Evolutionary conservation across 345 rosid species (phyloP).

Genomic region (Moricandia arvensis): DNA sequence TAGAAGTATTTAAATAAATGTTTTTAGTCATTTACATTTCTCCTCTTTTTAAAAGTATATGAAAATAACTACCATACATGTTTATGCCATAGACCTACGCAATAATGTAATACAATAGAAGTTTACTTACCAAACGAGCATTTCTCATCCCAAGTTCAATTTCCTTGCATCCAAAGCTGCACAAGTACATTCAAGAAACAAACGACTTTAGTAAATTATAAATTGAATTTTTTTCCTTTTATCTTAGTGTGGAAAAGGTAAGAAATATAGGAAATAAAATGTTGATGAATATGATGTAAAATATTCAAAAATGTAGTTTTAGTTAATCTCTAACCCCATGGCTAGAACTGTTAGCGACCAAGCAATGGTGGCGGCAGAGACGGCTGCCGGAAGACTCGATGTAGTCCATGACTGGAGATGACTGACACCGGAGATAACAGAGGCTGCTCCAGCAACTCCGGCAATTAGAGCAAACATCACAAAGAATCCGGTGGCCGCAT

Average conservation of each 20-base stretch:
- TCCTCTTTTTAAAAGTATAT: neutral
- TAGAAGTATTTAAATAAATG: neutral
- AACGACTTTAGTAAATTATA: neutral
- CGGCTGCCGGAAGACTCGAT: conserved; percentile 71
- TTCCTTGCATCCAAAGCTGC: conserved; percentile 87
- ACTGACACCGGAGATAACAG: conserved; percentile 61
- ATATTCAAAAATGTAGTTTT: neutral
- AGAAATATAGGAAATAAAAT: neutral
- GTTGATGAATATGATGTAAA: neutral
- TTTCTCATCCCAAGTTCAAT: conserved; percentile 74
- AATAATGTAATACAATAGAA: neutral
- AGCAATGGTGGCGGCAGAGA: conserved; percentile 67
- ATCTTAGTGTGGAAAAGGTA: neutral
- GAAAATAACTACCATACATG: neutral
- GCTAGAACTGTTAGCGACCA: conserved; percentile 91
- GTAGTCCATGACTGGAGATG: conserved; percentile 65
- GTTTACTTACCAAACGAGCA: conserved; percentile 61
- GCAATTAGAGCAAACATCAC: conserved; percentile 76
- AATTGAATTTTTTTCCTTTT: neutral
- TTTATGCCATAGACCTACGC: neutral
- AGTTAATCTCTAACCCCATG: conserved; percentile 56
- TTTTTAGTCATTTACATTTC: neutral
- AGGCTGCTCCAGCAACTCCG: conserved; percentile 85
- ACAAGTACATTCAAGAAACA: neutral
- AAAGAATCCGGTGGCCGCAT: conserved; percentile 93